Evolutionary conservation across 2,329 filamentous ascomycete species (phyloP).

Genomic region (Arthrobotrys musiformis): DNA sequence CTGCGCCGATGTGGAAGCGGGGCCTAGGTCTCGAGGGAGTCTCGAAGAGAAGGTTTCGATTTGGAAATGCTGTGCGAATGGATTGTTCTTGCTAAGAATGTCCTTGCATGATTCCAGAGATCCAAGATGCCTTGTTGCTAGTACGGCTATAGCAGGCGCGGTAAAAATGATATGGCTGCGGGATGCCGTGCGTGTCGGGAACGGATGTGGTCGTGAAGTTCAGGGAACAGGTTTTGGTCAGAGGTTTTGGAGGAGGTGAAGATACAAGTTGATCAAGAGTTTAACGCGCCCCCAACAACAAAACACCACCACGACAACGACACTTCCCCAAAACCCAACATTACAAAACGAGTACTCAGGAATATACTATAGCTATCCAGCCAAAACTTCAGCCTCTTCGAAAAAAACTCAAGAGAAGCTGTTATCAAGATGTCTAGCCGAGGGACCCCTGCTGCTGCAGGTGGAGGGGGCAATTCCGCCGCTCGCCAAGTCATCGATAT

Average conservation of each 20-base stretch:
- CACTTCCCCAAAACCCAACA: conserved; percentile 4
- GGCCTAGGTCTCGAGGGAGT: conserved; percentile 3
- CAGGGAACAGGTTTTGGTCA: neutral
- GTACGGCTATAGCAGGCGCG: neutral
- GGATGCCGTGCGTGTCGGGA: neutral
- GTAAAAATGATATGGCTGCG: conserved; percentile 2
- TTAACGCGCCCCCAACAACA: conserved; percentile 43
- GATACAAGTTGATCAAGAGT: neutral
- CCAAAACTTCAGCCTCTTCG: neutral
- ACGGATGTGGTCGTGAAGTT: neutral
- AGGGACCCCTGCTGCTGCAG: conserved; percentile 35
- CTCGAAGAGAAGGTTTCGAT: neutral
- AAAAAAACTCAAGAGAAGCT: neutral
- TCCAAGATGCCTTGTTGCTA: neutral
- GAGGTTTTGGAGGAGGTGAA: neutral
- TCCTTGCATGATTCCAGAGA: conserved; percentile 28
- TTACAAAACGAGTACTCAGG: neutral
- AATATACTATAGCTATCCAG: no score
- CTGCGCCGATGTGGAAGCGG: conserved; percentile 1
- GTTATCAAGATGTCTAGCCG: conserved; percentile 35
- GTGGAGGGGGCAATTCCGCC: conserved; percentile 64
- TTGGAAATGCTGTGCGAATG: conserved; percentile 11
- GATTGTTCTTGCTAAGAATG: conserved; percentile 22
- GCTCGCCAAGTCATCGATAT: conserved; percentile 86
- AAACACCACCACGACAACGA: conserved; percentile 36